These are phyloP conservation scores for Diaporthe sp. DNA, from an alignment of 2,329 filamentous ascomycete species.

Conservation along the genomic window DNA sequence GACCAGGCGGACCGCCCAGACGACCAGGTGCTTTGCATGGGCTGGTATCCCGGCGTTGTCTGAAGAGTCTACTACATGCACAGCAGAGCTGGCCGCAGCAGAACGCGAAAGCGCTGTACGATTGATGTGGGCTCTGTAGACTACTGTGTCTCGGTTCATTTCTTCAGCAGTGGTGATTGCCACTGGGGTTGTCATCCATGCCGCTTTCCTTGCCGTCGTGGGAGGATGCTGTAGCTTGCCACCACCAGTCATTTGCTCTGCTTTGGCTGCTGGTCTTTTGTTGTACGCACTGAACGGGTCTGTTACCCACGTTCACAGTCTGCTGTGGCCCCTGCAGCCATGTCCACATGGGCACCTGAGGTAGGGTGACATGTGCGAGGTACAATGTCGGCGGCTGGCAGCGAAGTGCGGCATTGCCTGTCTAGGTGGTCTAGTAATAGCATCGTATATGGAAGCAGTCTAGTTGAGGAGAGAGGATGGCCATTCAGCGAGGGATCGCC, in stretches of 20 bases:
- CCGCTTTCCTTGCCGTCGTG: background rate
- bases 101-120: conserved; percentile 22
- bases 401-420: background rate
- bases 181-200: conserved; percentile 14
- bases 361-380: background rate
- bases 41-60: background rate
- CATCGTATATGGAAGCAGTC: background rate
- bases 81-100: background rate
- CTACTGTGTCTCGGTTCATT: background rate
- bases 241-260: background rate
- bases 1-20: conserved; percentile 29
- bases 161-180: background rate
- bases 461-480: conserved; percentile 24
- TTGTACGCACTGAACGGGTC: background rate
- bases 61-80: background rate
- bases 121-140: background rate
- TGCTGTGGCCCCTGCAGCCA: conserved; percentile 9
- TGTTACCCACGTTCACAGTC: background rate
- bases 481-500: conserved; percentile 30
- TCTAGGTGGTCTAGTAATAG: conserved; percentile 15
- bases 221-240: conserved; percentile 1
- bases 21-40: conserved; percentile 13
- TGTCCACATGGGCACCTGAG: conserved; percentile 9
- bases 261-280: background rate
- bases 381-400: conserved; percentile 17